phyloP scores from a whole-genome alignment of 176 grass and related monocot species.

The Stipa capillata region DNA sequence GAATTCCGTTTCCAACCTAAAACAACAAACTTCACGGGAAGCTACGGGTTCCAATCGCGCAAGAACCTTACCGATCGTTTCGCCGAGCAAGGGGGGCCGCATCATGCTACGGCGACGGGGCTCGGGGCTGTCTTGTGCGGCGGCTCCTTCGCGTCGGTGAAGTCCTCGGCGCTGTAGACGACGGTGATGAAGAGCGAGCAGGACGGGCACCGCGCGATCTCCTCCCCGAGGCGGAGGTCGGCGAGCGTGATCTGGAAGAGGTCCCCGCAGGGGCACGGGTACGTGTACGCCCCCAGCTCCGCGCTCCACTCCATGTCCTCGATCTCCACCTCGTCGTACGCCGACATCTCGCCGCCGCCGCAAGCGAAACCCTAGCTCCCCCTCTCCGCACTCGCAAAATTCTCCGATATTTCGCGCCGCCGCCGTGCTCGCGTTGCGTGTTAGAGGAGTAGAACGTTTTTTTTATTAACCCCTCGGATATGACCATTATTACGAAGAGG shows the following conservation, averaged over 20 bases:
- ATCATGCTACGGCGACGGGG: constrained; percentile 69
- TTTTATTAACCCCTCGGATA: fast-evolving
- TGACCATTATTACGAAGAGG: background rate
- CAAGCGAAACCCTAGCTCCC: constrained; percentile 26
- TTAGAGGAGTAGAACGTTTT: background rate
- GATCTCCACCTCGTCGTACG: constrained; percentile 99
- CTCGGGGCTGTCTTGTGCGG: constrained; percentile 34
- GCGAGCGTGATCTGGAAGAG: constrained; percentile 89
- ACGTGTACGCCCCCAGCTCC: constrained; percentile 76
- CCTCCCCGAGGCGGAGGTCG: constrained; percentile 87
- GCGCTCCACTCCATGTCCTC: constrained; percentile 98
- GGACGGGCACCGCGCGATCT: constrained; percentile 87
- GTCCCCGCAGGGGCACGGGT: constrained; percentile 96
- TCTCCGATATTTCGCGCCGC: constrained; percentile 16
- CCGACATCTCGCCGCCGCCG: constrained; percentile 35
- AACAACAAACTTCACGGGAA: background rate
- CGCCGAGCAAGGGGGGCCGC: background rate
- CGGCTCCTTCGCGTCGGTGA: constrained; percentile 53
- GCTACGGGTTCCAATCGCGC: background rate
- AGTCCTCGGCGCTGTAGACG: constrained; percentile 91
- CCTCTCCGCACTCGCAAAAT: background rate
- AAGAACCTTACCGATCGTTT: constrained; percentile 10
- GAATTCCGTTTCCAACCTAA: background rate
- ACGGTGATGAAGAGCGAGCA: constrained; percentile 96
- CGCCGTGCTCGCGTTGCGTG: background rate